Base-by-base conservation (phyloP, 805 yeast genomes). In the Hyphopichia homilentoma region DNA sequence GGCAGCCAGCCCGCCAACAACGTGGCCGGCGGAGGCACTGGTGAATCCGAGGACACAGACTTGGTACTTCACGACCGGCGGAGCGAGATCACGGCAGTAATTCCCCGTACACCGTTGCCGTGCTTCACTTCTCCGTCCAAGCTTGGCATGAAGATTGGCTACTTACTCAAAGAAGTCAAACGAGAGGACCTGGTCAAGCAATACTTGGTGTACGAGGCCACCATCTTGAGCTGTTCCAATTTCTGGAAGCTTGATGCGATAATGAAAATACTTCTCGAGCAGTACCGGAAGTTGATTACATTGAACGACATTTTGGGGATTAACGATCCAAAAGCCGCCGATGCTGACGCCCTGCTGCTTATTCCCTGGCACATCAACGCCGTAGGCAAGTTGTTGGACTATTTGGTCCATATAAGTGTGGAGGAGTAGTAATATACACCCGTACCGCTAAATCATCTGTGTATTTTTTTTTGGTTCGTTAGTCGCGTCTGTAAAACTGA, bases 301-400 rank as follows among this genome's bases (percentile, higher is more conserved):
- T 50, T 70, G 40, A 60, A 59, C 30, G 67, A 61, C 30, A 47
- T 65, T n/a, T 48, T 70, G 35, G 65, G 73, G 11, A 34, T 50
- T 29, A 29, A 49, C 22, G 47, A 38, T 14, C 27, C 36, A 3
- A 17, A 25, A 11, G 27, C 33, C 18, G 11, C 16, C 13, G 34
- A 33, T 20, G 27, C 25, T 4, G 14, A 15, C 21, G 41, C 36
- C 5, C 30, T 30, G 1, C 59, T 73, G 0, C 56, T 79, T 23
- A 63, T 78, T 2, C 94, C 94, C 16, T 81, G 88, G 81, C 90
- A 84, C 52, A 69, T 84, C 16, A 56, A 73, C 9, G 79, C 87
- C 0, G 93, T 84, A 7, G 67, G 74, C 19, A 81, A 78, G 44
- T 64, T 76, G 41, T 54, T 84, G 47, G 75, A 70, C 30, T 71